phyloP scores from a whole-genome alignment of 495 filamentous ascomycete genomes.

The Clohesyomyces aquaticus region DNA sequence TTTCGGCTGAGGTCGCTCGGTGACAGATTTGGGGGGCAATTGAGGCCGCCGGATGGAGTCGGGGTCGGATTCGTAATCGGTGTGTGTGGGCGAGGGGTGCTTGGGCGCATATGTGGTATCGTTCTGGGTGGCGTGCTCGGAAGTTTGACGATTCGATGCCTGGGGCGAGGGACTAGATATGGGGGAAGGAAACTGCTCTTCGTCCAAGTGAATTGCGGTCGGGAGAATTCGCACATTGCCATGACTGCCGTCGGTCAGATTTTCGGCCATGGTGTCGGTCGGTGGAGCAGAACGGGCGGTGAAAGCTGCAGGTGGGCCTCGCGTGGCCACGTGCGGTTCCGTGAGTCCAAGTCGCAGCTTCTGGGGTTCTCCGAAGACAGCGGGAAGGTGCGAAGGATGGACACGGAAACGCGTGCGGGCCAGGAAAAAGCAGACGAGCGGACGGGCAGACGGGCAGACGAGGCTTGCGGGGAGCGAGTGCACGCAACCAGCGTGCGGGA shows the following conservation, averaged over 20 bases:
- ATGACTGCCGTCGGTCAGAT: conserved; percentile 25
- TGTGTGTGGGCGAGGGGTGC: background rate
- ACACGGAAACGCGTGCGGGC: no score
- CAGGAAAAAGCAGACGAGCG: no score
- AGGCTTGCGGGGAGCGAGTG: background rate
- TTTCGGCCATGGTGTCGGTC: conserved; percentile 20
- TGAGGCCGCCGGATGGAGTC: background rate
- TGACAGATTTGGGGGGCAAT: conserved; percentile 13
- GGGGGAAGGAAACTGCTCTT: conserved; percentile 15
- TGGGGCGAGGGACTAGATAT: conserved; percentile 4
- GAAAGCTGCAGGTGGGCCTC: background rate
- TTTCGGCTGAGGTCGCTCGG: conserved; percentile 18
- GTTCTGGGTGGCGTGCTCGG: no score
- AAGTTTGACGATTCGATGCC: no score
- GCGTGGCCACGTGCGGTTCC: background rate
- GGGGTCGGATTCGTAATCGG: background rate
- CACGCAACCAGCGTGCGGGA: no score
- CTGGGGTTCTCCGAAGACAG: background rate
- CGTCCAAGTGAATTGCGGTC: conserved; percentile 18
- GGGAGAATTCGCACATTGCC: conserved; percentile 2
- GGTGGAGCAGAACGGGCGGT: background rate
- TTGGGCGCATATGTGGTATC: background rate
- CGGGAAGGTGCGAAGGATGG: background rate
- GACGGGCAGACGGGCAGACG: background rate
- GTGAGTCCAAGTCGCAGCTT: background rate